Percentiles rank a stretch among this genome's conserved stretches.
Evolutionary conservation across 2,329 filamentous ascomycete genomes (phyloP).

Genomic region (Leptodontidium sp.): DNA sequence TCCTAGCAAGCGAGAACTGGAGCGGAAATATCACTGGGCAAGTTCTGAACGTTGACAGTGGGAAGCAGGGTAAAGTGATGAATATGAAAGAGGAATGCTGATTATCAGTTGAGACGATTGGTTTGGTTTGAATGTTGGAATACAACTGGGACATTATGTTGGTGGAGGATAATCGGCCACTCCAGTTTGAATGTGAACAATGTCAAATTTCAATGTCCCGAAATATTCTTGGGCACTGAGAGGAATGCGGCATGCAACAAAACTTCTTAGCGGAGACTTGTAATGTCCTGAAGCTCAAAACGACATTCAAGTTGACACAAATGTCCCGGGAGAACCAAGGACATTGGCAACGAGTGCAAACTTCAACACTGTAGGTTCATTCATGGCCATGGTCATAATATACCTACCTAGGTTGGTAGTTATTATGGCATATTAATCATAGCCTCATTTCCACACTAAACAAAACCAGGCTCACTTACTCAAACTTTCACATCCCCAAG

Average conservation of each 20-base stretch:
- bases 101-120: not conserved
- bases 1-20: slow-evolving; percentile 56
- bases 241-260: not conserved
- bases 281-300: not conserved
- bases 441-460: no score
- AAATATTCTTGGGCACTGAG: not conserved
- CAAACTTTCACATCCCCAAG: slow-evolving; percentile 46
- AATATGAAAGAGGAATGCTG: slow-evolving; percentile 45
- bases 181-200: not conserved
- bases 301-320: not conserved
- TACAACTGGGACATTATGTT: not conserved
- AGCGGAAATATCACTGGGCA: slow-evolving; percentile 55
- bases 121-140: not conserved
- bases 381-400: no score
- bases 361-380: no score
- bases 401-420: no score
- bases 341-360: no score
- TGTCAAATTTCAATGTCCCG: not conserved
- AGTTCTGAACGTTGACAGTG: slow-evolving; percentile 54
- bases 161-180: not conserved
- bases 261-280: not conserved
- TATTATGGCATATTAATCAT: not conserved
- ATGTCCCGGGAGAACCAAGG: no score
- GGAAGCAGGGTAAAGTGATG: slow-evolving; percentile 54
- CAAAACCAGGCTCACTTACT: not conserved